Conservation (phyloP, 345 rosid species). For the Syzygium grande region DNA sequence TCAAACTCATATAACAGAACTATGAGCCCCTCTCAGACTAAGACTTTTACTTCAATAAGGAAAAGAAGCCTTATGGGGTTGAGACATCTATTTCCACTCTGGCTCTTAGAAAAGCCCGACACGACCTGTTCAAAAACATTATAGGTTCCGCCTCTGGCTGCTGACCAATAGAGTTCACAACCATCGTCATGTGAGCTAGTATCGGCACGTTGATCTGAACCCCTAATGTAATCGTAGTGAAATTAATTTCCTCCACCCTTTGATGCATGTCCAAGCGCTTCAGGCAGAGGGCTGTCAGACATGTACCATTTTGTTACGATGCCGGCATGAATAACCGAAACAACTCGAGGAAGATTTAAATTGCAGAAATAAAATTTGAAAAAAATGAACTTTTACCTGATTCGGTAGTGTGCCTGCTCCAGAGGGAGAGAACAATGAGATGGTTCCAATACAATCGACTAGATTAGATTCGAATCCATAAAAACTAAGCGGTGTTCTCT, state of each 20-base stretch:
- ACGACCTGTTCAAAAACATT: background rate
- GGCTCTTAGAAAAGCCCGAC: background rate
- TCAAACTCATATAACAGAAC: too few species aligned
- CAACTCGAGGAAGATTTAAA: too few species aligned
- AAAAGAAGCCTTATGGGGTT: too few species aligned
- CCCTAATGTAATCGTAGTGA: background rate
- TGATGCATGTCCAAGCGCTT: background rate
- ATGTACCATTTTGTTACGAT: background rate
- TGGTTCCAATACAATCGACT: accelerated
- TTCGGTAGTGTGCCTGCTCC: too few species aligned
- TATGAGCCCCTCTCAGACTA: too few species aligned
- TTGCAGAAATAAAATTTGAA: too few species aligned
- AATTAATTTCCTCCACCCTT: background rate
- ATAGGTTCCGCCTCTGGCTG: background rate
- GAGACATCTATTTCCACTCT: too few species aligned
- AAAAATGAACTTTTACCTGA: too few species aligned
- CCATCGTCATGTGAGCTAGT: background rate
- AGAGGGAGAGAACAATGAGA: too few species aligned
- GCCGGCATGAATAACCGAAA: too few species aligned
- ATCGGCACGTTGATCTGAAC: background rate
- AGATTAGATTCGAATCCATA: background rate
- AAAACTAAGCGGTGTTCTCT: background rate
- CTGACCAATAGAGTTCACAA: background rate
- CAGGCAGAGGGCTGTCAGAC: background rate
- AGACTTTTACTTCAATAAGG: too few species aligned